These are phyloP conservation scores for Reutealis trisperma DNA, from an alignment of 345 rosid species.

Conservation along the genomic window DNA sequence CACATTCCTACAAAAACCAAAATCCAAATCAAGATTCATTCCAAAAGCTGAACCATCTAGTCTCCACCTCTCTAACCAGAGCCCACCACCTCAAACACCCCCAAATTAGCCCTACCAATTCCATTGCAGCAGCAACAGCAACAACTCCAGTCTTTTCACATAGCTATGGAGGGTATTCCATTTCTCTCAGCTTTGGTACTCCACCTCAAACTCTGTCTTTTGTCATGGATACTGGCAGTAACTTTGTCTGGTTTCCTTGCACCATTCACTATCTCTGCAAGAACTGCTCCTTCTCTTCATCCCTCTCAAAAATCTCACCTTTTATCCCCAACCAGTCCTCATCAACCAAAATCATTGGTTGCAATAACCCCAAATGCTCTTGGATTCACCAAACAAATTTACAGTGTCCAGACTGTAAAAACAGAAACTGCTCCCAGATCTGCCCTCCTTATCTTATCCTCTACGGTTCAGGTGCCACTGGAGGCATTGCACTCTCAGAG, in stretches of 20 bases:
- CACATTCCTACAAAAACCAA: conserved; percentile 11
- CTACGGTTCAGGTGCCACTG: conserved; percentile 42
- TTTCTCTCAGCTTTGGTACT: conserved; percentile 34
- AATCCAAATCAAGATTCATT: conserved; percentile 25
- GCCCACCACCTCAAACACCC: conserved; percentile 42
- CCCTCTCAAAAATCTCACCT: conserved; percentile 14
- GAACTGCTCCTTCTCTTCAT: conserved; percentile 28
- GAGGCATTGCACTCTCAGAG: conserved; percentile 39
- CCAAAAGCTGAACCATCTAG: conserved; percentile 31
- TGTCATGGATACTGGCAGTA: conserved; percentile 37
- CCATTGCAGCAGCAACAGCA: no score
- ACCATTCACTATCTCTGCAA: conserved; percentile 41
- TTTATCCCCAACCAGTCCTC: conserved; percentile 40
- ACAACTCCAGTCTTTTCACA: conserved; percentile 17
- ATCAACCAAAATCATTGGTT: conserved; percentile 37
- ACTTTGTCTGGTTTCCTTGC: conserved; percentile 48
- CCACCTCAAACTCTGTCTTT: conserved; percentile 35
- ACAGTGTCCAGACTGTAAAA: conserved; percentile 21
- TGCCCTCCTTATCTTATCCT: conserved; percentile 42
- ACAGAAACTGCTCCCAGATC: conserved; percentile 29
- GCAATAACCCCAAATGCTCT: conserved; percentile 46
- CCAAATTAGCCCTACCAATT: background rate
- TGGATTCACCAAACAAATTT: conserved; percentile 32
- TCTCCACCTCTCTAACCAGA: conserved; percentile 36
- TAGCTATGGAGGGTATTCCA: conserved; percentile 33